phyloP scores from a whole-genome alignment of 352 stramenopile species.

The Globisporangium middletonii region DNA sequence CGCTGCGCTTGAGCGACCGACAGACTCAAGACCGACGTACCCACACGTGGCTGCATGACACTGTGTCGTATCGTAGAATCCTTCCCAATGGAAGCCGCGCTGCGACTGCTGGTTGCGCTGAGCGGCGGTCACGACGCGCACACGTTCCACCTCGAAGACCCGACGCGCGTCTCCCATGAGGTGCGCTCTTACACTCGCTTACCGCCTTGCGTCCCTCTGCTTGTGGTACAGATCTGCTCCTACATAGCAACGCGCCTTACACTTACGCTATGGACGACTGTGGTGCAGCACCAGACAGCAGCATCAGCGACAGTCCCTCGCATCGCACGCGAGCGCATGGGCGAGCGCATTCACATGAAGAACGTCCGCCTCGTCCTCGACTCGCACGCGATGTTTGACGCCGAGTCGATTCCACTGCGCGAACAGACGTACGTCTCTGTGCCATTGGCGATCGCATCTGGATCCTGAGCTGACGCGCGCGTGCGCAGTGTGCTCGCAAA shows the following conservation, averaged over 20 bases:
- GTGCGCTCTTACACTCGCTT: slow-evolving; percentile 6
- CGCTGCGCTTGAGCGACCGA: neutral
- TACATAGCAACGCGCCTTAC: neutral
- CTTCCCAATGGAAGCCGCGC: slow-evolving; percentile 19
- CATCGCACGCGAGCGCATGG: slow-evolving; percentile 23
- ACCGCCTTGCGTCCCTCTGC: neutral
- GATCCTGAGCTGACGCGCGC: too few relatives aligned
- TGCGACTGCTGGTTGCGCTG: slow-evolving; percentile 55
- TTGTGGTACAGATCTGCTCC: neutral
- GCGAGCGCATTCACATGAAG: slow-evolving; percentile 50
- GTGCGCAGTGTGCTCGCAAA: slow-evolving; percentile 10
- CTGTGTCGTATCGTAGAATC: slow-evolving; percentile 9
- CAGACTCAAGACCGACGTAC: neutral
- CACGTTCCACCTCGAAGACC: slow-evolving; percentile 58
- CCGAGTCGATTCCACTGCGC: slow-evolving; percentile 28
- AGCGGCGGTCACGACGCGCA: slow-evolving; percentile 42
- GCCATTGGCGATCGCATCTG: neutral
- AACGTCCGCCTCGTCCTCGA: slow-evolving; percentile 36
- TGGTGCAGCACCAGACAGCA: too few relatives aligned
- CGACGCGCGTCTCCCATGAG: slow-evolving; percentile 21
- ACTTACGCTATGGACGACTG: too few relatives aligned
- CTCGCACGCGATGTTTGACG: slow-evolving; percentile 24
- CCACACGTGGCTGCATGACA: neutral
- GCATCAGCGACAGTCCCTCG: too few relatives aligned
- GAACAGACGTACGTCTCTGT: slow-evolving; percentile 22